Evolutionary conservation across 2,329 filamentous ascomycete genomes (phyloP).

Genomic region (Sporothrix euskadiensis): DNA sequence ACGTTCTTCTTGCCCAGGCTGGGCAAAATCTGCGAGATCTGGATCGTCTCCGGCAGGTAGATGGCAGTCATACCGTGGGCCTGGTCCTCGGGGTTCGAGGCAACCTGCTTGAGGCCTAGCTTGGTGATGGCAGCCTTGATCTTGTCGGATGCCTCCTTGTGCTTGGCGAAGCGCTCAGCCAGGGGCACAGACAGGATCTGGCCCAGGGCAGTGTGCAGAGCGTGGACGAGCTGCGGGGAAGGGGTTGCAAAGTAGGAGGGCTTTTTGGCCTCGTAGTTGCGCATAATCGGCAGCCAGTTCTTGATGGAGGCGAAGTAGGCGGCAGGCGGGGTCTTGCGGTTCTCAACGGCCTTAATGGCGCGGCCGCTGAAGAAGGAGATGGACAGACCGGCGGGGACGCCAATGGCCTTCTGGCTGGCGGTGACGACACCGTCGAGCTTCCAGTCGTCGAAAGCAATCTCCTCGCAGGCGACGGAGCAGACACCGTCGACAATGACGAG

Average conservation of each 20-base stretch:
- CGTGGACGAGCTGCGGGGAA: constrained; percentile 88
- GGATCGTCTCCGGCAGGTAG: constrained; percentile 82
- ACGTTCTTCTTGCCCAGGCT: constrained; percentile 83
- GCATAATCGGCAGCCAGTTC: constrained; percentile 98
- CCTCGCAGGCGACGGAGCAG: constrained; percentile 93
- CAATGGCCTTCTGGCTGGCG: constrained; percentile 95
- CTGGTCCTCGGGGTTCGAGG: constrained; percentile 82
- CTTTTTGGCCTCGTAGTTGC: constrained; percentile 98
- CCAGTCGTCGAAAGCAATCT: constrained; percentile 96
- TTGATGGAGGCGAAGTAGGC: constrained; percentile 96
- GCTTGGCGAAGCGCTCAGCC: constrained; percentile 77
- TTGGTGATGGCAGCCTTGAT: constrained; percentile 81
- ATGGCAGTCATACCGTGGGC: constrained; percentile 98
- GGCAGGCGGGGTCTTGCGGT: constrained; percentile 75
- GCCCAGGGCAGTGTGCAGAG: constrained; percentile 82
- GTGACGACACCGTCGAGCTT: constrained; percentile 89
- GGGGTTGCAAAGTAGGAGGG: constrained; percentile 97
- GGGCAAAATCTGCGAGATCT: constrained; percentile 79
- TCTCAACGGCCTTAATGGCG: constrained; percentile 78
- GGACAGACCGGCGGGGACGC: constrained; percentile 87
- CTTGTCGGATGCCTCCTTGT: constrained; percentile 76
- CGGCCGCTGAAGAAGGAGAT: constrained; percentile 92
- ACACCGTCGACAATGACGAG: constrained; percentile 93
- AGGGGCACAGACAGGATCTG: constrained; percentile 83
- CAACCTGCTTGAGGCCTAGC: constrained; percentile 84